Base-by-base conservation (phyloP, 228 moss, liverwort and hornwort species). In the Sphagnum fallax region DNA sequence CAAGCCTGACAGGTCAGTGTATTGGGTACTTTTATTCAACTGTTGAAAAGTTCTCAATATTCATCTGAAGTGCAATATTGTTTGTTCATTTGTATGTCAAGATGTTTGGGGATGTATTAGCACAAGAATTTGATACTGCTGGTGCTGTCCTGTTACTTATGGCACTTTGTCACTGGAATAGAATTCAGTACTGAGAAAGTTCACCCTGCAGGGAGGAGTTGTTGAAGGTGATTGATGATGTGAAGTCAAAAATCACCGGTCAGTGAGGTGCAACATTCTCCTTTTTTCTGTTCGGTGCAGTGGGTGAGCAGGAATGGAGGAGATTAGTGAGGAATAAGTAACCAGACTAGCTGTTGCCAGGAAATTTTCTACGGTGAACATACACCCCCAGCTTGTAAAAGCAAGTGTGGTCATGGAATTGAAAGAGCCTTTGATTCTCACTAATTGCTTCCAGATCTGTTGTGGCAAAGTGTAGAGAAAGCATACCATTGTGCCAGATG, bases 191-290 rank as follows among this genome's bases (percentile, higher is more conserved):
- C 2, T 12, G 8, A 55, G 3, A 55, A 55, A 8, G 55, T 12
- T 55, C 9, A 53, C 60, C 61, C 62, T 77, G 64, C 82, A 95
- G 95, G 90, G 92, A 92, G 84, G 95, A 95, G 64, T 73, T 95
- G 5, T 47, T 89, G 70, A 85, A 87, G 80, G 0, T 79, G 53
- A 51, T 95, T 51, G 92, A 90, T 50, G 89, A 90, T 53, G 77
- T 83, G 1, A 95, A 95, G 78, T 75, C 76, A 65, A 92, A 77
- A 82, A 87, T 95, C 76, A 90, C 92, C 65, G 95, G 95, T 74
- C 92, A 95, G 89, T 85, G 84, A 76, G 71, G 51, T 75, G 67
- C 32, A 32, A 75, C 70, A 61, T 60, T 72, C 18, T 70, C 51
- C 48, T 67, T 65, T 78, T 79, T 72, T 68, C 71, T 69, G 78